phyloP scores from a whole-genome alignment of 2,329 filamentous ascomycete species.

The Leptographium flavum region DNA sequence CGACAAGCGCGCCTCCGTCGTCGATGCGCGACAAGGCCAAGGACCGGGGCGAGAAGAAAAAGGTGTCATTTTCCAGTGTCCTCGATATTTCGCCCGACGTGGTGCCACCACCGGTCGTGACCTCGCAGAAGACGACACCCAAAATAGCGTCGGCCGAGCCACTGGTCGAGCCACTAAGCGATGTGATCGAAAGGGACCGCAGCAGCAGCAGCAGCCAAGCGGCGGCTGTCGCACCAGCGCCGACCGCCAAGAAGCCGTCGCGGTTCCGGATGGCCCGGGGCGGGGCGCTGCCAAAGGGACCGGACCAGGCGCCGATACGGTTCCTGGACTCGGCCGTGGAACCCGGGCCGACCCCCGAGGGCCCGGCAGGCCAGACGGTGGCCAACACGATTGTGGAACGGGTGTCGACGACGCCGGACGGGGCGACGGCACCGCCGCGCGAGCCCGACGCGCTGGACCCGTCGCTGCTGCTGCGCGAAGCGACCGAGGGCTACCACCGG shows the following conservation, averaged over 20 bases:
- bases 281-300: constrained; percentile 22
- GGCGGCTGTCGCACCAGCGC: constrained; percentile 8
- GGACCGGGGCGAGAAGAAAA: constrained; percentile 36
- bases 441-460: constrained; percentile 57
- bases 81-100: constrained; percentile 50
- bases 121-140: constrained; percentile 2
- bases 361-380: constrained; percentile 39
- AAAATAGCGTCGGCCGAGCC: constrained; percentile 1
- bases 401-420: constrained; percentile 20
- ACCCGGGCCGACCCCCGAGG: constrained; percentile 18
- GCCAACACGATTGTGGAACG: constrained; percentile 46
- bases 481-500: constrained; percentile 70
- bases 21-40: constrained; percentile 3
- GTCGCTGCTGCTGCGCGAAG: constrained; percentile 57
- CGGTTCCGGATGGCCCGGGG: constrained; percentile 33
- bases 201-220: constrained; percentile 2
- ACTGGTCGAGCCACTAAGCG: constrained; percentile 11
- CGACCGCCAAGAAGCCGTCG: constrained; percentile 27
- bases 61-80: constrained; percentile 63
- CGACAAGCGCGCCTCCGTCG: background rate
- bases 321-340: constrained; percentile 25
- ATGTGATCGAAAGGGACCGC: constrained; percentile 16
- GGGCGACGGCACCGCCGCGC: constrained; percentile 14
- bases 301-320: constrained; percentile 26
- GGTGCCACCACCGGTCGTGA: background rate